Evolutionary conservation across 129 eudicot species (phyloP), one percentile per base, ranked within the genome.

Genomic region (Lactuca saligna): DNA sequence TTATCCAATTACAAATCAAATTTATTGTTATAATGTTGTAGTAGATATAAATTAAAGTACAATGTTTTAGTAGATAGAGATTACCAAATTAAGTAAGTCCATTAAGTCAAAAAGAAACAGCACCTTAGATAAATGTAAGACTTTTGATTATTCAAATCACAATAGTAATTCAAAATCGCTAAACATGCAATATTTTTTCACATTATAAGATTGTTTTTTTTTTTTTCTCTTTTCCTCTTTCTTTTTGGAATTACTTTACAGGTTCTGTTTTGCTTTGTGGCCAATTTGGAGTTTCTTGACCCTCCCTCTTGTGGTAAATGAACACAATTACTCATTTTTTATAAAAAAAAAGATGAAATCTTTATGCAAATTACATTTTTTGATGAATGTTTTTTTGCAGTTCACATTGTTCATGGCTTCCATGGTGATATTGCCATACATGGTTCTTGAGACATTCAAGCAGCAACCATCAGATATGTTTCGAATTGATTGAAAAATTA

Each of bases 241-340:
- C 0, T 33, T 37, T 59, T 20, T 11, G 16, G 8, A 50, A 15
- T 53, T 54, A 34, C 35, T 17, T 61, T 79, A 72, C 91, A 90
- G 97, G 71, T 90, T 90, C 74, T 82, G 79, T 39, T 82, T 79
- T 81, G 88, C 97, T 37, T 72, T 90, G 79, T 90, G 97, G 97
- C 97, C 97, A 49, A 82, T 90, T 34, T 90, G 97, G 97, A 87
- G 91, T 81, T 82, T 90, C 83, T 80, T 90, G 89, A 82, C 91
- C 85, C 85, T 90, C 70, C 97, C 97, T 44, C 95, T 90, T 67
- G 89, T 87, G 95, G 95, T 90, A 82, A 31, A 15, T 10, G 33
- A 76, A 42, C 50, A 14, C n/a, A 12, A 8, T 61, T 49, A 11
- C 33, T 17, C 53, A 13, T 60, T 31, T 51, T 17, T 48, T 12